Conservation (phyloP, 2,329 filamentous ascomycete genomes). For the Chaetoscypha palmicola region DNA sequence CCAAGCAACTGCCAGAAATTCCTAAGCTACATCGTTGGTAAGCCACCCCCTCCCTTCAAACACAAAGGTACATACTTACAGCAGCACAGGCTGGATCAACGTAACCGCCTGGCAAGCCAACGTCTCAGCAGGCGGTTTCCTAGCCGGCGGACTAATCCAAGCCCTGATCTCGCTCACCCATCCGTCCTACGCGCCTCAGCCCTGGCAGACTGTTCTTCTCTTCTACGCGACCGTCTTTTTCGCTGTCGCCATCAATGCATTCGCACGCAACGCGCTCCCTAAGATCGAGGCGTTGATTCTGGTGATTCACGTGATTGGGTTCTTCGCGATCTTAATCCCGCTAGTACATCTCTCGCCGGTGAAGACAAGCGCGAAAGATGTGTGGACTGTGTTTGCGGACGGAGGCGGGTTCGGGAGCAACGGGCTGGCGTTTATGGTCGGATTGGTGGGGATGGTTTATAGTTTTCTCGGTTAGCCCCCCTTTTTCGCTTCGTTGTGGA, state of each 20-base stretch:
- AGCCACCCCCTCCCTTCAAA: not conserved
- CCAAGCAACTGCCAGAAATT: conserved; percentile 41
- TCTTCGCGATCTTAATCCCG: conserved; percentile 36
- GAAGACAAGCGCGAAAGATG: conserved; percentile 10
- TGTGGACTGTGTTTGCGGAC: conserved; percentile 29
- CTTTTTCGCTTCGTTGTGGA: not conserved
- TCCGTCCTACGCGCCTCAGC: conserved; percentile 30
- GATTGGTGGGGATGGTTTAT: conserved; percentile 27
- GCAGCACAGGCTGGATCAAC: conserved; percentile 37
- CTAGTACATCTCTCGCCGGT: conserved; percentile 28
- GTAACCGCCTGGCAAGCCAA: conserved; percentile 40
- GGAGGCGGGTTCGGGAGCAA: conserved; percentile 26
- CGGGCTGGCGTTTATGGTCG: conserved; percentile 32
- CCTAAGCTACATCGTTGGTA: conserved; percentile 45
- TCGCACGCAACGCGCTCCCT: conserved; percentile 33
- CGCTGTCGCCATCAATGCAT: conserved; percentile 38
- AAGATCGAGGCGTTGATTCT: conserved; percentile 38
- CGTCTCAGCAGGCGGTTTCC: conserved; percentile 34
- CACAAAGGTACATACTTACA: not conserved
- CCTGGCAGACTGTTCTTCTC: conserved; percentile 37
- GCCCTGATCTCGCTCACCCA: conserved; percentile 33
- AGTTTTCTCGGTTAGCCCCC: conserved; percentile 19
- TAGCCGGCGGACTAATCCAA: conserved; percentile 39
- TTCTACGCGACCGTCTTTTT: conserved; percentile 35
- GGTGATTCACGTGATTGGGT: conserved; percentile 38